Percentiles rank a stretch among this genome's conserved stretches.
Evolutionary conservation across 108 stramenopile genomes (phyloP).

Genomic region (Fistulifera pelliculosa): DNA sequence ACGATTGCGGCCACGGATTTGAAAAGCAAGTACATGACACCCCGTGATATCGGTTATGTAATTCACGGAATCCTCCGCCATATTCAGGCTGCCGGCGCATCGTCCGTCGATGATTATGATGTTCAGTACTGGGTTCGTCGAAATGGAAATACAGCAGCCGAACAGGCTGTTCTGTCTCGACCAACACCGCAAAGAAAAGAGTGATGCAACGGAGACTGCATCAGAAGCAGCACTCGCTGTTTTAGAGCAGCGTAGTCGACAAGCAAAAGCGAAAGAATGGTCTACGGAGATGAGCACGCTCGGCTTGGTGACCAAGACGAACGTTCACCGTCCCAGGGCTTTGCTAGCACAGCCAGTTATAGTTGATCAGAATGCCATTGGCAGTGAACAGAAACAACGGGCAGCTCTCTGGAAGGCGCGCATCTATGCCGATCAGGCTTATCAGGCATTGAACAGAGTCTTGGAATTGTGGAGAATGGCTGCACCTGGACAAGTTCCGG

Average conservation of each 20-base stretch:
- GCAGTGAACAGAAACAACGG: constrained; percentile 27
- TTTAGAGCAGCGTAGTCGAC: constrained; percentile 36
- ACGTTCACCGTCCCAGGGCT: constrained; percentile 70
- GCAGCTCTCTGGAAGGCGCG: constrained; percentile 74
- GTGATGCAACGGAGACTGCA: constrained; percentile 16
- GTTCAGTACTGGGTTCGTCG: constrained; percentile 28
- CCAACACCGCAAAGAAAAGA: constrained; percentile 24
- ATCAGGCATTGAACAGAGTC: constrained; percentile 62
- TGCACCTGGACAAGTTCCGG: constrained; percentile 36
- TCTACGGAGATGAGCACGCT: constrained; percentile 48
- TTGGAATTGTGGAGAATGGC: constrained; percentile 50
- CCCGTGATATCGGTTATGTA: constrained; percentile 62
- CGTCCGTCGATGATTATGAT: constrained; percentile 37
- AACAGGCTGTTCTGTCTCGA: constrained; percentile 5
- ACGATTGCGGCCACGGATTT: constrained; percentile 54
- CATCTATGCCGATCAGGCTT: constrained; percentile 69
- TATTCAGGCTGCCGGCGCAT: constrained; percentile 23
- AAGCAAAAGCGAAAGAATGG: constrained; percentile 60
- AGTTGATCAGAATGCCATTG: constrained; percentile 14
- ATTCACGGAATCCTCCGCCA: constrained; percentile 69
- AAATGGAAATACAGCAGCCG: constrained; percentile 15
- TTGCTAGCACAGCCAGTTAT: constrained; percentile 54
- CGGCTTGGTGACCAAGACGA: constrained; percentile 55
- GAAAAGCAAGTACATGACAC: constrained; percentile 42
- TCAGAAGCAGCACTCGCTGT: constrained; percentile 33